phyloP scores from a whole-genome alignment of 106 monocot genomes.

The Amphibolis antarctica region DNA sequence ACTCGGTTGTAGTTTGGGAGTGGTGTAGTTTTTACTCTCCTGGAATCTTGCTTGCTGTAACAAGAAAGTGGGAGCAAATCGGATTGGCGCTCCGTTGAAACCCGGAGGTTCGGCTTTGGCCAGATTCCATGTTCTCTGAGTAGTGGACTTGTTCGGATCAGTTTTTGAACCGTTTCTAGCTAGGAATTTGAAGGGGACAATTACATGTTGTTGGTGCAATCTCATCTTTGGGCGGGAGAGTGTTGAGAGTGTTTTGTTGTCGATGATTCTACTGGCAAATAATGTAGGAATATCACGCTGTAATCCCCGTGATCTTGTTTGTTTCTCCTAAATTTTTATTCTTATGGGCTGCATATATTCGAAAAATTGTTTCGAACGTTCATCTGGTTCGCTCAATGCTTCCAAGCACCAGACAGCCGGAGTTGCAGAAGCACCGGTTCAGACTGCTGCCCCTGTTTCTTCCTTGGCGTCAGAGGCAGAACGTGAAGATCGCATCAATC shows the following conservation, averaged over 20 bases:
- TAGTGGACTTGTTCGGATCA: no score
- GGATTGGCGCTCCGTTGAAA: no score
- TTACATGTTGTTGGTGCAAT: no score
- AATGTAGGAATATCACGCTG: background rate
- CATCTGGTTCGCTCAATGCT: constrained; percentile 24
- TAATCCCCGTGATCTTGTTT: background rate
- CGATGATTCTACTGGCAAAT: background rate
- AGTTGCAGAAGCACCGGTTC: constrained; percentile 12
- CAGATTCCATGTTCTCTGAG: no score
- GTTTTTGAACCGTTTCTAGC: no score
- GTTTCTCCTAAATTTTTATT: background rate
- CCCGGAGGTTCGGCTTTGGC: no score
- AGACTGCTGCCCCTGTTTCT: constrained; percentile 27
- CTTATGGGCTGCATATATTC: constrained; percentile 80
- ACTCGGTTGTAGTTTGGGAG: background rate
- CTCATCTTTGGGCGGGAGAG: no score
- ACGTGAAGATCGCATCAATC: constrained; percentile 39
- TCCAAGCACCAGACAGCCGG: constrained; percentile 19
- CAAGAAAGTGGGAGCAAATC: no score
- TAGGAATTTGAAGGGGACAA: no score
- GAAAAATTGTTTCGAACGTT: constrained; percentile 40
- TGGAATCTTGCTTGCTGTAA: no score
- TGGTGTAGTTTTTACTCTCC: background rate
- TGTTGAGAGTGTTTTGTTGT: background rate
- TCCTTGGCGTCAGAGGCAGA: constrained; percentile 34